Conservation (phyloP, 768 basidiomycete species). For the Pleurotus djamor region DNA sequence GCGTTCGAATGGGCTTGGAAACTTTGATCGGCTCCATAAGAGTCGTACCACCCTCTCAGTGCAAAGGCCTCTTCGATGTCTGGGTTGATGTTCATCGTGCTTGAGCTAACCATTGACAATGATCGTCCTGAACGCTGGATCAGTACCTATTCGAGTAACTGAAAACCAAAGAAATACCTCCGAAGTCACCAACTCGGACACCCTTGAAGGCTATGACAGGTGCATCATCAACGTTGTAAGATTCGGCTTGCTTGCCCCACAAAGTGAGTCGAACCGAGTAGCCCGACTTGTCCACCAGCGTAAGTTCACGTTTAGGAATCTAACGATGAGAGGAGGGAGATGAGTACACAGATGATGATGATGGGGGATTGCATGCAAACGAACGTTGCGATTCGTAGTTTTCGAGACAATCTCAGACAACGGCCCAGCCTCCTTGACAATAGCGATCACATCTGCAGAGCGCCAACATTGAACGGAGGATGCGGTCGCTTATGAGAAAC, state of each 20-base stretch:
- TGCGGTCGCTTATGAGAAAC: background rate
- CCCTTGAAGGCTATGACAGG: slow-evolving; percentile 93
- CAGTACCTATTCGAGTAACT: background rate
- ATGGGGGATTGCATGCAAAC: slow-evolving; percentile 11
- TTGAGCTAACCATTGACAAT: slow-evolving; percentile 80
- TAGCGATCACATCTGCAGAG: slow-evolving; percentile 69
- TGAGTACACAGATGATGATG: background rate
- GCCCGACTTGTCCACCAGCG: slow-evolving; percentile 80
- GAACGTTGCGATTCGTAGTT: slow-evolving; percentile 64
- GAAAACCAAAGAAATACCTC: slow-evolving; percentile 42
- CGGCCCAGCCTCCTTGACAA: slow-evolving; percentile 78
- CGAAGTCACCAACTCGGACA: slow-evolving; percentile 90
- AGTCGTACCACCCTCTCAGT: slow-evolving; percentile 92
- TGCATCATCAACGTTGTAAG: slow-evolving; percentile 53
- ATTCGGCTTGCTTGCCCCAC: slow-evolving; percentile 95
- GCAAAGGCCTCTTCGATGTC: slow-evolving; percentile 88
- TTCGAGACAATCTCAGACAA: slow-evolving; percentile 74
- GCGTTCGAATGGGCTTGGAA: slow-evolving; percentile 73
- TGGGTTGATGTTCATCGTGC: slow-evolving; percentile 82
- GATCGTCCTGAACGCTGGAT: slow-evolving; percentile 57
- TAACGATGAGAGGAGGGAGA: slow-evolving; percentile 23
- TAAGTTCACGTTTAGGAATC: slow-evolving; percentile 89
- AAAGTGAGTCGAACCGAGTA: slow-evolving; percentile 83
- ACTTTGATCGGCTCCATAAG: slow-evolving; percentile 51
- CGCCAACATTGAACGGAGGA: slow-evolving; percentile 6